Evolutionary conservation across 176 grass and related monocot genomes (phyloP).

Genomic region (Lolium multiflorum): DNA sequence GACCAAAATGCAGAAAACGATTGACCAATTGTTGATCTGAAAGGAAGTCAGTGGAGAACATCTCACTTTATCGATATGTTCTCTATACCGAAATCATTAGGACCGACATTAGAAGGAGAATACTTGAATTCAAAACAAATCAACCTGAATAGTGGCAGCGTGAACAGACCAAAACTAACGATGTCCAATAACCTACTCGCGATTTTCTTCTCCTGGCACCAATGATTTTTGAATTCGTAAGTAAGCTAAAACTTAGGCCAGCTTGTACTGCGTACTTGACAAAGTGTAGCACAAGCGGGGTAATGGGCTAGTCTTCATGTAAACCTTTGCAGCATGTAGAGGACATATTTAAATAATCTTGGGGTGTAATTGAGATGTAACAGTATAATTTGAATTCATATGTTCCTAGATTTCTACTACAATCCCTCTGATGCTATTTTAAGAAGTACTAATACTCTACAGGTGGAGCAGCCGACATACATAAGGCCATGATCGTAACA

Average conservation of each 20-base stretch:
- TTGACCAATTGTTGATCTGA: neutral
- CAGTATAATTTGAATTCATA: neutral
- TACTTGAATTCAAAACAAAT: neutral
- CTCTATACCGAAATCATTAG: neutral
- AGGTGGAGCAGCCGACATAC: neutral
- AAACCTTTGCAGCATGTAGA: neutral
- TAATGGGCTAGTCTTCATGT: neutral
- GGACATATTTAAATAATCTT: neutral
- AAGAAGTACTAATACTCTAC: neutral
- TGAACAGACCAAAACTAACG: neutral
- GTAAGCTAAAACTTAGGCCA: neutral
- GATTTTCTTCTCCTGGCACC: neutral
- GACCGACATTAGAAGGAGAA: neutral
- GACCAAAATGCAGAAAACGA: neutral
- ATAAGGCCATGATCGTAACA: neutral
- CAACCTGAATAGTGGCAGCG: neutral
- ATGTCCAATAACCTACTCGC: neutral
- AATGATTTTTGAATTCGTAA: neutral
- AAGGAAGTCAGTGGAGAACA: slow-evolving; percentile 1
- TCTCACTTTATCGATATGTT: neutral
- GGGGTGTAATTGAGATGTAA: neutral
- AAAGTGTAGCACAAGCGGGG: neutral
- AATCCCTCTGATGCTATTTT: neutral
- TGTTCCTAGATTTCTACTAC: neutral
- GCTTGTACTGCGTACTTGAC: neutral